Base-by-base conservation (phyloP, 2,329 filamentous ascomycete species). In the Piedraia hortae region DNA sequence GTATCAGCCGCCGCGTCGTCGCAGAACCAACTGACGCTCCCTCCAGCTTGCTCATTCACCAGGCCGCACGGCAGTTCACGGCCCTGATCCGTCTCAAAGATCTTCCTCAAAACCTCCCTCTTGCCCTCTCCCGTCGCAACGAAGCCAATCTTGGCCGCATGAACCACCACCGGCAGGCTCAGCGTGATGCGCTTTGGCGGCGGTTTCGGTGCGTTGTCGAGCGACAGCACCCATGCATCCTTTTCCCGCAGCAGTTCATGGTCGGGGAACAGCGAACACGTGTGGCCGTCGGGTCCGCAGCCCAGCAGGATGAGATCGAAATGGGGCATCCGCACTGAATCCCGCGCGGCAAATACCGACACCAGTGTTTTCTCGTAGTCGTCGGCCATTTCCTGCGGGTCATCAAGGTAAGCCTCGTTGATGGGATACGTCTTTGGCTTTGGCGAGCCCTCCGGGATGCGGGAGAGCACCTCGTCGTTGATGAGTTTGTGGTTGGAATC, bases 201-300 rank as follows among this genome's bases (percentile, higher is more conserved):
- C 17, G 82, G 82, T 59, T 97, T 97, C 22, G 85, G 85, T 19
- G 77, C 89, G 52, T 93, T 75, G 38, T 71, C 66, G 40, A 91
- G 88, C 20, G 77, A 63, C 8, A 80, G 70, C 19, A 93, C 77
- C 85, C 85, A 97, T 24, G 82, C 77, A 37, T 67, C 69, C 16
- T 62, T 62, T 52, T 93, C 82, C 31, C 78, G 66, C 33, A 93
- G 59, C 24, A 93, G 59, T 26, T 69, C 62, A 43, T 91, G 82
- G 24, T 70, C 71, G 4, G 85, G 85, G 56, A 97, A 97, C 23
- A 97, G 56, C 36, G 72, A 85, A 65, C 85, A 93, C 15, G 85
- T 93, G 53, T 97, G 85, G 23, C 85, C 85, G 45, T 93, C 85
- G 8, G 85, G 82, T 0, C 85, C 85, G 44, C 75, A 89, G 37